Base-by-base conservation (phyloP, 169 alveolate species). In the Cryptosporidium meleagridis region DNA sequence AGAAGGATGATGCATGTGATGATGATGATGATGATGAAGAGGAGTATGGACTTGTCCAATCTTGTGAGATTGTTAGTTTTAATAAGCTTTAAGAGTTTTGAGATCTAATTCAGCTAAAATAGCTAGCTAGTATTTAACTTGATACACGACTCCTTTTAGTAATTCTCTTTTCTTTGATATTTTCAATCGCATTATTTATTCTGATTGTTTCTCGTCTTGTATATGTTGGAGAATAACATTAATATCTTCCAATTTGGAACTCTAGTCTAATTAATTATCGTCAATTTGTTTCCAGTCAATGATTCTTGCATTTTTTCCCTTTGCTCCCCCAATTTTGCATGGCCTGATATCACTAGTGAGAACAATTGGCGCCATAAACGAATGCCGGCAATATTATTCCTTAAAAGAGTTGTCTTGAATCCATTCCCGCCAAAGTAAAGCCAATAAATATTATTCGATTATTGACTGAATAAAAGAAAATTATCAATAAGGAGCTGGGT, bases 11-110 rank as follows among this genome's bases (percentile, higher is more conserved):
- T 37, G 51, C 51, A 0, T 33, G 37, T 55, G 86, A 31, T 41
- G 86, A 73, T 10, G 87, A 62, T 23, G 86, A 73, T 12, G 89
- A 62, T 21, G 87, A 80, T 3, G 87, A 80, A 18, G 84, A 44
- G 37, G 87, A 80, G 41, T 65, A 62, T 58, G 89, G 89, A 18
- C 75, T 80, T 23, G 89, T 80, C 16, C 89, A 80, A 29, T 80
- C 89, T 31, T 80, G 89, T 62, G 89, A 80, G 62, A 80, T 80
- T 62, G 89, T 80, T 12, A 80, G 89, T 58, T 80, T 80, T 55
- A 80, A 80, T 29, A 80, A 80, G 51, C 67, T 80, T 26, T 80
- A 45, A 80, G 35, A 51, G n/a, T 9, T 18, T 18, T 39, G 16
- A 68, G 10, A 29, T 29, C 44, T 41, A 55, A 31, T 29, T 72